phyloP scores from a whole-genome alignment of 176 grass and related monocot species.

The Paspalum vaginatum region DNA sequence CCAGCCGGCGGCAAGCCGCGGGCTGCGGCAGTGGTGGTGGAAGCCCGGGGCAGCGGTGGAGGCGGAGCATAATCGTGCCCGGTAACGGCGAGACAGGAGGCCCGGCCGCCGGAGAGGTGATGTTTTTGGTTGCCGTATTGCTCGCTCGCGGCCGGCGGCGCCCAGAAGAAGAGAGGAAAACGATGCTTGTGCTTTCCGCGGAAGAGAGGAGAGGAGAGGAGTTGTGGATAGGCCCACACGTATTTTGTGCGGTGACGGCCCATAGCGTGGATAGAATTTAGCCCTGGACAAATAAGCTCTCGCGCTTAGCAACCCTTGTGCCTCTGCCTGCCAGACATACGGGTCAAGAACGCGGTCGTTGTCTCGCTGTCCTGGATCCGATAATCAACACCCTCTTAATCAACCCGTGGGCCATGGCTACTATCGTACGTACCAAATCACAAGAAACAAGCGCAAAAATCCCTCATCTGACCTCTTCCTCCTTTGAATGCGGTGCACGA shows the following conservation, averaged over 20 bases:
- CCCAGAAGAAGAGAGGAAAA: too few relatives aligned
- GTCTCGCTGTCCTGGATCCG: background rate
- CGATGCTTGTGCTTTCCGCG: too few relatives aligned
- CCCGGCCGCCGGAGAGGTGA: too few relatives aligned
- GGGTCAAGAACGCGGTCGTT: background rate
- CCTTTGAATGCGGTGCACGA: background rate
- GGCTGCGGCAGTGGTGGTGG: background rate
- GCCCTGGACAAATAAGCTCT: too few relatives aligned
- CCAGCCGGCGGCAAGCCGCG: background rate
- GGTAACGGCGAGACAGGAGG: too few relatives aligned
- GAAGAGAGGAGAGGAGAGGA: too few relatives aligned
- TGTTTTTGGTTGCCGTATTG: too few relatives aligned
- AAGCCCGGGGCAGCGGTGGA: background rate
- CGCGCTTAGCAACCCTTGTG: background rate
- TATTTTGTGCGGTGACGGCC: too few relatives aligned
- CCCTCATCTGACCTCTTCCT: slow-evolving; percentile 9
- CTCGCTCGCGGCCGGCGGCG: too few relatives aligned
- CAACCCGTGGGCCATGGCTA: background rate
- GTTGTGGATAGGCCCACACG: too few relatives aligned
- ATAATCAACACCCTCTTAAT: background rate
- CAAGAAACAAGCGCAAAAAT: background rate
- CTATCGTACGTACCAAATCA: too few relatives aligned
- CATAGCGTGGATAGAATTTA: too few relatives aligned
- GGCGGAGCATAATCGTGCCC: background rate
- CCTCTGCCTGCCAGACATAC: background rate